A percentile compares a stretch with the other conserved stretches of the same genome.
Conservation (phyloP, 2,329 filamentous ascomycete genomes). For the Cryphonectria naterciae region DNA sequence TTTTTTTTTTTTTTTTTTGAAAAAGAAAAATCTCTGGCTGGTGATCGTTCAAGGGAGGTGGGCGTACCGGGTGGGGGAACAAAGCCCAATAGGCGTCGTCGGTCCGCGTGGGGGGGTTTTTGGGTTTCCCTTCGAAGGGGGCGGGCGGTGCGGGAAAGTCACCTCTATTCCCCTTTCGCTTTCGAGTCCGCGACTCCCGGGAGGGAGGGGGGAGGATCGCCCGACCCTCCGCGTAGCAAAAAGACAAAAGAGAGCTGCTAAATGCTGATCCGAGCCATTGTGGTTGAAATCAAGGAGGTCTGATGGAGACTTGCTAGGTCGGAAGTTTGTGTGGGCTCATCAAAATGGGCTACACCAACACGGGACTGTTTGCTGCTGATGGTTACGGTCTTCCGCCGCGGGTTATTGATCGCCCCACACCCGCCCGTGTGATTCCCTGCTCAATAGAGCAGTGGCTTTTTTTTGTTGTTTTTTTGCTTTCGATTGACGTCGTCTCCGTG, state of each 20-base stretch:
- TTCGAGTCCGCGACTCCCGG: neutral
- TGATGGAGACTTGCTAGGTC: neutral
- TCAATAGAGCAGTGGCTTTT: neutral
- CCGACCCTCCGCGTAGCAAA: neutral
- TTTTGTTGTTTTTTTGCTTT: neutral
- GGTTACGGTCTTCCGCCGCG: neutral
- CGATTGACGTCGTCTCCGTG: neutral
- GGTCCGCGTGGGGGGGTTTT: neutral
- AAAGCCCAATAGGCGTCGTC: conserved; percentile 11
- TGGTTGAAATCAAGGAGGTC: conserved; percentile 1
- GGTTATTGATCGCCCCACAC: neutral
- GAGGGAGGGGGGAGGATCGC: neutral
- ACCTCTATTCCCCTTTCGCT: conserved; percentile 4
- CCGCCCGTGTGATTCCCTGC: neutral
- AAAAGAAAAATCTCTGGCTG: neutral
- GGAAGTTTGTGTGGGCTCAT: neutral
- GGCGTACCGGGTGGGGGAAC: neutral
- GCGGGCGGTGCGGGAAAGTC: neutral
- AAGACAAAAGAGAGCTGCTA: neutral
- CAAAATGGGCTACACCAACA: neutral
- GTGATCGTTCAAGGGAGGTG: neutral
- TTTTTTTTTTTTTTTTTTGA: too few species aligned
- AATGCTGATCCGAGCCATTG: neutral
- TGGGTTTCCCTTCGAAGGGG: neutral
- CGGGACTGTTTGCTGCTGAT: neutral